These are phyloP conservation scores for Colletotrichum sublineola DNA, from an alignment of 2,329 filamentous ascomycete genomes.

Conservation along the genomic window DNA sequence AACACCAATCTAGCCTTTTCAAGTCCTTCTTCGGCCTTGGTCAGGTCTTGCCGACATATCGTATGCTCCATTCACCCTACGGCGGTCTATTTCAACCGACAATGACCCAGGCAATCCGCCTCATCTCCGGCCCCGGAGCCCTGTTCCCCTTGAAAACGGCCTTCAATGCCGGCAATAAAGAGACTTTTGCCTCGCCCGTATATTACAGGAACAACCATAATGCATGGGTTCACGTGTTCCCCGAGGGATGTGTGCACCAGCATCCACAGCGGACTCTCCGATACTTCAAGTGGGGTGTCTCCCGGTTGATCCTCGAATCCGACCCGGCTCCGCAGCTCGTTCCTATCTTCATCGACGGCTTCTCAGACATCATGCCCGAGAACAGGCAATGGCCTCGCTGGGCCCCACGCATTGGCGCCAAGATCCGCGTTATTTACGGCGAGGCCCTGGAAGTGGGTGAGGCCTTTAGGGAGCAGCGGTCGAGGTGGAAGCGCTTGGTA, in stretches of 20 bases:
- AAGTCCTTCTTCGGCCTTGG: constrained; percentile 89
- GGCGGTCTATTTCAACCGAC: constrained; percentile 94
- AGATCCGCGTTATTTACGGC: constrained; percentile 82
- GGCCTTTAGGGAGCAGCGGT: constrained; percentile 82
- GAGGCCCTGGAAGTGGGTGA: constrained; percentile 79
- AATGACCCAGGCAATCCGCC: constrained; percentile 84
- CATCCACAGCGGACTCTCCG: constrained; percentile 82
- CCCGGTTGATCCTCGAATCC: constrained; percentile 89
- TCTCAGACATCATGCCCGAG: constrained; percentile 90
- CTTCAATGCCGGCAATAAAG: constrained; percentile 69
- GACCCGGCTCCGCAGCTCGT: constrained; percentile 90
- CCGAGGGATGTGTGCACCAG: constrained; percentile 95
- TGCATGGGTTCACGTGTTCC: constrained; percentile 95
- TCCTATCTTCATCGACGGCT: constrained; percentile 94
- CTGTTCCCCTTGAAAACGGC: constrained; percentile 23
- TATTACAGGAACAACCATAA: constrained; percentile 77
- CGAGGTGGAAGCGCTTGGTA: constrained; percentile 79
- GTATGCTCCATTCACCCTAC: constrained; percentile 79
- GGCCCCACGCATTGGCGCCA: constrained; percentile 79
- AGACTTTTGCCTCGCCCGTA: constrained; percentile 79
- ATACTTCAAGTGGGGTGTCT: constrained; percentile 99
- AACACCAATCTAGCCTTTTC: constrained; percentile 63
- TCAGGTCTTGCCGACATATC: constrained; percentile 91
- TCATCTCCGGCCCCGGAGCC: constrained; percentile 73
- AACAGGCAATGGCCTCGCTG: constrained; percentile 83